Percentiles rank a stretch among this genome's conserved stretches.
Evolutionary conservation across 2,329 filamentous ascomycete species (phyloP).

Genomic region (Calonectria pseudoturangicola): DNA sequence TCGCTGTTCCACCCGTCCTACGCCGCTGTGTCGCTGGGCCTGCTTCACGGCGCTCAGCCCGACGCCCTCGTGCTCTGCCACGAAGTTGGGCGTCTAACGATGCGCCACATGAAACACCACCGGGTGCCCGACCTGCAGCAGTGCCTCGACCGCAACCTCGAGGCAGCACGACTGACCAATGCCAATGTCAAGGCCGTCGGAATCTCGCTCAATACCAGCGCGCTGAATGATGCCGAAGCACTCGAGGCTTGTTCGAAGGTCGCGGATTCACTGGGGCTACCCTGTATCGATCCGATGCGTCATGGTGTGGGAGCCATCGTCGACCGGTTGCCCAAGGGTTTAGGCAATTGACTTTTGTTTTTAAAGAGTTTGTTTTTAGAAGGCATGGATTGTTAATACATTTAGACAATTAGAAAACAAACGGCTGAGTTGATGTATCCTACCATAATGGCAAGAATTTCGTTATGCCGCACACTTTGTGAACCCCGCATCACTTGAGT

Average conservation of each 20-base stretch:
- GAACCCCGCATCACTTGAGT: too few species aligned
- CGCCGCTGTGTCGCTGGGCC: not conserved
- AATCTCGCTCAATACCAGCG: not conserved
- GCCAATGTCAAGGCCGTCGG: not conserved
- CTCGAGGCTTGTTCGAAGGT: not conserved
- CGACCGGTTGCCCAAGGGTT: not conserved
- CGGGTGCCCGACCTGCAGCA: not conserved
- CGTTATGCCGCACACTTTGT: too few species aligned
- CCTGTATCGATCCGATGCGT: not conserved
- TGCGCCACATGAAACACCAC: not conserved
- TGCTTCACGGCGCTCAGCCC: conserved; percentile 10
- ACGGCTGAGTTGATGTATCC: too few species aligned
- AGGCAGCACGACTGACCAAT: not conserved
- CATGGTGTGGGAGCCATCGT: conserved; percentile 7
- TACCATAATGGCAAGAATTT: too few species aligned
- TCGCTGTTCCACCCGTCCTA: conserved; percentile 12
- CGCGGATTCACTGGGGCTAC: not conserved
- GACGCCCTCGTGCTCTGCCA: conserved; percentile 14
- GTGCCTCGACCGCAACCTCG: not conserved
- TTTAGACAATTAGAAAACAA: too few species aligned
- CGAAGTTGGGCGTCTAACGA: not conserved
- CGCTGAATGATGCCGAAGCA: not conserved
- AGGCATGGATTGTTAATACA: too few species aligned
- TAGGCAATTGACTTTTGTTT: not conserved
- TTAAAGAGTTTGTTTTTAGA: not conserved